Percentiles rank a stretch among this genome's conserved stretches.
phyloP scores from a whole-genome alignment of 2,329 filamentous ascomycete species.

The Botrytis fragariae region DNA sequence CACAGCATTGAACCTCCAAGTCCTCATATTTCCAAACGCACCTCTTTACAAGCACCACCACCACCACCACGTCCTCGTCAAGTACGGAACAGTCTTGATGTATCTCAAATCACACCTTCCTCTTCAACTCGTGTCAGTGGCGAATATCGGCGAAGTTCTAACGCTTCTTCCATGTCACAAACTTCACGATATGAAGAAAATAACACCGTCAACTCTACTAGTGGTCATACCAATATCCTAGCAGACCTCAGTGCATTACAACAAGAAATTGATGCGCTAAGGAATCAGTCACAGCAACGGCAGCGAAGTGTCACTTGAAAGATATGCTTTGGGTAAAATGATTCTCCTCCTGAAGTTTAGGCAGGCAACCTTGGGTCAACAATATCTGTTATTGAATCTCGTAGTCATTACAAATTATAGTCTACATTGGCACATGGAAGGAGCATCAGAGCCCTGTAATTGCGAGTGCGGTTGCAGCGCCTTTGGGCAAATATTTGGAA shows the following conservation, averaged over 20 bases:
- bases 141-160: slow-evolving; percentile 30
- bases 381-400: neutral
- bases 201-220: slow-evolving; percentile 30
- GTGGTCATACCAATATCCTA: slow-evolving; percentile 57
- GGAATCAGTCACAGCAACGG: slow-evolving; percentile 41
- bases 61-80: slow-evolving; percentile 45
- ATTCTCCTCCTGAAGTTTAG: neutral
- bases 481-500: neutral
- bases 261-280: slow-evolving; percentile 69
- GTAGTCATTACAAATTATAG: neutral
- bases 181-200: slow-evolving; percentile 33
- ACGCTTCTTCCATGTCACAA: slow-evolving; percentile 28
- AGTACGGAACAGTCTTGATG: slow-evolving; percentile 36
- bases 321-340: neutral
- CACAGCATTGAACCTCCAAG: slow-evolving; percentile 31
- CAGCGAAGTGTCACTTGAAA: slow-evolving; percentile 19
- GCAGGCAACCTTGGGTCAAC: neutral
- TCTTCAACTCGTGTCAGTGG: slow-evolving; percentile 30
- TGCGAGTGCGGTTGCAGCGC: neutral
- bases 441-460: neutral
- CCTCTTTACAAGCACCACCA: slow-evolving; percentile 34
- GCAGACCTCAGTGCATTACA: slow-evolving; percentile 71
- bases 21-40: slow-evolving; percentile 27
- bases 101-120: slow-evolving; percentile 22
- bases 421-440: neutral